phyloP scores from a whole-genome alignment of 768 basidiomycete species.

The Boletellus sp. region DNA sequence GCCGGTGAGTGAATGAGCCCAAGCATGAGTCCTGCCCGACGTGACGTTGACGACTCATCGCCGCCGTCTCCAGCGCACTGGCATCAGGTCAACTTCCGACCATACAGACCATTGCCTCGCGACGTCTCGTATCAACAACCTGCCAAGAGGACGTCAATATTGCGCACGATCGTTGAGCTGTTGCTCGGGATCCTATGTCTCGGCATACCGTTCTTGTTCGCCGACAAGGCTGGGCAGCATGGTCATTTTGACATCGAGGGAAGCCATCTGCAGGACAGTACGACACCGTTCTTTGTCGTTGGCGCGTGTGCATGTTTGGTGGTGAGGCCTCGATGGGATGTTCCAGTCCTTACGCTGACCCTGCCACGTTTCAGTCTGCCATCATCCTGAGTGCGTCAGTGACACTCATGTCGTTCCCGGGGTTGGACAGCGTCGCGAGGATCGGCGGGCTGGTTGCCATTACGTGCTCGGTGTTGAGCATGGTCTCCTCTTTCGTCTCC shows the following conservation, averaged over 20 bases:
- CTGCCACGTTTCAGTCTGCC: slow-evolving; percentile 52
- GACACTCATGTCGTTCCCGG: slow-evolving; percentile 77
- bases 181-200: slow-evolving; percentile 63
- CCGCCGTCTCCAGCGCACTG: slow-evolving; percentile 45
- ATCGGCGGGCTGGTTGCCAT: slow-evolving; percentile 65
- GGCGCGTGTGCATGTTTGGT: slow-evolving; percentile 64
- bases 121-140: slow-evolving; percentile 38
- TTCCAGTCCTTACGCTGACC: not conserved
- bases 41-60: too few species aligned
- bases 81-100: slow-evolving; percentile 68
- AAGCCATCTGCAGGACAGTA: slow-evolving; percentile 42
- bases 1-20: slow-evolving; percentile 44
- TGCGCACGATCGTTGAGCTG: slow-evolving; percentile 53
- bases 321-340: slow-evolving; percentile 55
- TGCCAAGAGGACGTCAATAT: slow-evolving; percentile 35
- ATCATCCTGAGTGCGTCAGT: slow-evolving; percentile 78
- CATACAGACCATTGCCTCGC: slow-evolving; percentile 60
- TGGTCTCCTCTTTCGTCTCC: slow-evolving; percentile 65
- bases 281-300: slow-evolving; percentile 58
- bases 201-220: slow-evolving; percentile 76
- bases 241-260: slow-evolving; percentile 56
- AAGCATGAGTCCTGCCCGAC: too few species aligned
- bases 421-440: slow-evolving; percentile 60
- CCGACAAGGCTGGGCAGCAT: slow-evolving; percentile 44
- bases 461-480: slow-evolving; percentile 63